Conservation (phyloP, 1,284 basidiomycete genomes). For the Abortiporus biennis region DNA sequence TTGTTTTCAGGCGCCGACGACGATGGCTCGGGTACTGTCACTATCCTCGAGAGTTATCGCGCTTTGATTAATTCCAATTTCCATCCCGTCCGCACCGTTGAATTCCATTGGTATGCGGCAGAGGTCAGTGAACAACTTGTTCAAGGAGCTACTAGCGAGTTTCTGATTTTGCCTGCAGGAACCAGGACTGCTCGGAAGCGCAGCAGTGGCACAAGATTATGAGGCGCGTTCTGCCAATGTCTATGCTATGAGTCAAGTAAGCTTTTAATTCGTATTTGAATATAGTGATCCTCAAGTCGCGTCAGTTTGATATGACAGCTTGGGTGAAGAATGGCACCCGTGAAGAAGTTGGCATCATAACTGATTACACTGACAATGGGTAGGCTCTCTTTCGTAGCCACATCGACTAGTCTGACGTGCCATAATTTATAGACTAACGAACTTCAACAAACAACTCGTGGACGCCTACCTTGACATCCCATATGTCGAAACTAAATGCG, state of each 20-base stretch:
- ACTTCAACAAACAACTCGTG: conserved; percentile 74
- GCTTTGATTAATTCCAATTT: conserved; percentile 78
- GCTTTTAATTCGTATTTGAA: conserved; percentile 10
- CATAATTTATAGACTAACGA: conserved; percentile 52
- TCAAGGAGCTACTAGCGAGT: conserved; percentile 8
- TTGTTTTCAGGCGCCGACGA: conserved; percentile 62
- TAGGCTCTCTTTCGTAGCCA: conserved; percentile 21
- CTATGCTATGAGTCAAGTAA: conserved; percentile 84
- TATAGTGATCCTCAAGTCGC: too few species aligned
- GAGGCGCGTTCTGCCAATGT: conserved; percentile 59
- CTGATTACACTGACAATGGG: conserved; percentile 76
- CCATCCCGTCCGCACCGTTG: conserved; percentile 72
- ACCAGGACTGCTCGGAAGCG: conserved; percentile 91
- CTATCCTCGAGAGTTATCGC: conserved; percentile 87
- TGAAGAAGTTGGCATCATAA: conserved; percentile 88
- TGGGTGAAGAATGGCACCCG: conserved; percentile 89
- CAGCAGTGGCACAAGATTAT: conserved; percentile 85
- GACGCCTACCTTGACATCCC: conserved; percentile 77
- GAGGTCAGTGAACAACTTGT: conserved; percentile 44
- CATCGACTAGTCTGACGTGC: conserved; percentile 9
- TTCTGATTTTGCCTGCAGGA: conserved; percentile 47
- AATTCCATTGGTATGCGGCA: conserved; percentile 96
- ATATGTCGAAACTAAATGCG: conserved; percentile 78
- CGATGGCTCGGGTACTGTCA: conserved; percentile 89
- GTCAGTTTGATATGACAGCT: conserved; percentile 90